Evolutionary conservation across 1,139 yeast species (phyloP).

Genomic region (Lodderomyces oxycetoniae): DNA sequence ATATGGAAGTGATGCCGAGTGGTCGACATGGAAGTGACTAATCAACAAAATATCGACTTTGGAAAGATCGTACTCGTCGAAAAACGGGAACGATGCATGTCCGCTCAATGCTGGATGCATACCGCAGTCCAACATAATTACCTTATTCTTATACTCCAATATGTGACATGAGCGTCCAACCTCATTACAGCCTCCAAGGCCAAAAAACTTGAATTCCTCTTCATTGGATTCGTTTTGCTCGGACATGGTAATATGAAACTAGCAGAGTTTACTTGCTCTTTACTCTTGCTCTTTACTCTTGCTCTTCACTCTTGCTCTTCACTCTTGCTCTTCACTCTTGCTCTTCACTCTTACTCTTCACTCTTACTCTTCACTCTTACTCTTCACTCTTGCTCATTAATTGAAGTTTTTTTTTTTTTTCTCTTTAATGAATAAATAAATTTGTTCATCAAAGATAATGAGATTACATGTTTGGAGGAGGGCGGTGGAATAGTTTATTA

Average conservation of each 20-base stretch:
- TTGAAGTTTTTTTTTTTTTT: too few species aligned
- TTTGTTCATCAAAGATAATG: too few species aligned
- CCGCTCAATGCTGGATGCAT: conserved; percentile 96
- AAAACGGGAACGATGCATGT: conserved; percentile 85
- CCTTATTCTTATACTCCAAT: conserved; percentile 86
- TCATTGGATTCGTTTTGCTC: conserved; percentile 25
- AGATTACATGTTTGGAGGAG: too few species aligned
- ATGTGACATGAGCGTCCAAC: conserved; percentile 97
- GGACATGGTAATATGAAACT: too few species aligned
- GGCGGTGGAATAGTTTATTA: too few species aligned
- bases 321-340: too few species aligned
- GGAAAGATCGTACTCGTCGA: conserved; percentile 88
- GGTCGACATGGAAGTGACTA: conserved; percentile 95
- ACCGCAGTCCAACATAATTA: conserved; percentile 98
- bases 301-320: too few species aligned
- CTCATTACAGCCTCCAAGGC: conserved; percentile 99
- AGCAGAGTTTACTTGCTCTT: too few species aligned
- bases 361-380: too few species aligned
- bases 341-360: too few species aligned
- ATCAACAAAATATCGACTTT: conserved; percentile 81
- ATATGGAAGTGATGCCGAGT: conserved; percentile 95
- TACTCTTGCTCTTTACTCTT: conserved; percentile 10
- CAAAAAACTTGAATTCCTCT: conserved; percentile 60
- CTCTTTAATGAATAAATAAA: too few species aligned
- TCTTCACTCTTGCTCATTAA: too few species aligned